Evolutionary conservation across 2,329 filamentous ascomycete genomes (phyloP).

Genomic region (Trichophyton mentagrophytes): DNA sequence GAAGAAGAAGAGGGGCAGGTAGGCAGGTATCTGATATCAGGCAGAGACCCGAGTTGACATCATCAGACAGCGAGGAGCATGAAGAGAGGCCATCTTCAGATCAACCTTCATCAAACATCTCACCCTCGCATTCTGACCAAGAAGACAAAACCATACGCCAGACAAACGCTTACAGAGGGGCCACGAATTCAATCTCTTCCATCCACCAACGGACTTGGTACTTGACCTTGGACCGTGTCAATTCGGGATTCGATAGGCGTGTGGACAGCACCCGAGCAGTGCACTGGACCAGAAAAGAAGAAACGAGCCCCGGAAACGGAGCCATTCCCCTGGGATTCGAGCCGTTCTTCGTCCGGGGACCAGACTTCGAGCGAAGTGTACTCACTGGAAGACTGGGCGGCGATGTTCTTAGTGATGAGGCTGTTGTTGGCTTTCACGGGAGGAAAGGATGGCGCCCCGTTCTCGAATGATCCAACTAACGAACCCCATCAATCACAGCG

Average conservation of each 20-base stretch:
- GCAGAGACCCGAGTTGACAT: no score
- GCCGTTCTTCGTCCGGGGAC: slow-evolving; percentile 50
- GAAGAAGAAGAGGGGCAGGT: no score
- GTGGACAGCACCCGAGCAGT: slow-evolving; percentile 2
- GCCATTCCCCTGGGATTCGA: slow-evolving; percentile 31
- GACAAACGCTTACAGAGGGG: slow-evolving; percentile 55
- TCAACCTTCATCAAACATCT: slow-evolving; percentile 8
- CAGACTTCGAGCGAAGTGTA: slow-evolving; percentile 51
- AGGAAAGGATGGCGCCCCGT: slow-evolving; percentile 47
- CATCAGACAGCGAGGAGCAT: background rate
- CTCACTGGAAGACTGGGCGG: slow-evolving; percentile 48
- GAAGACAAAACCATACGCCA: slow-evolving; percentile 43
- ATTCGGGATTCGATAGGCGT: slow-evolving; percentile 41
- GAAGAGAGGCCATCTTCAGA: background rate
- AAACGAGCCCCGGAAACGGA: slow-evolving; percentile 20
- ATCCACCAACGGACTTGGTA: slow-evolving; percentile 58
- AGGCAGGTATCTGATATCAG: no score
- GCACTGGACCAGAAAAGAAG: slow-evolving; percentile 12
- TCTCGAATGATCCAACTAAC: slow-evolving; percentile 8
- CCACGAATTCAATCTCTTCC: slow-evolving; percentile 52
- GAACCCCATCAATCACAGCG: background rate
- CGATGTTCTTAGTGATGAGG: slow-evolving; percentile 51
- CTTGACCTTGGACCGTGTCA: slow-evolving; percentile 47
- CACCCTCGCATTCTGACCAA: slow-evolving; percentile 11
- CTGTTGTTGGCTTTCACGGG: slow-evolving; percentile 43